These are phyloP conservation scores for Chaetomiaceae sp. DNA, from an alignment of 2,329 filamentous ascomycete species.

Conservation along the genomic window DNA sequence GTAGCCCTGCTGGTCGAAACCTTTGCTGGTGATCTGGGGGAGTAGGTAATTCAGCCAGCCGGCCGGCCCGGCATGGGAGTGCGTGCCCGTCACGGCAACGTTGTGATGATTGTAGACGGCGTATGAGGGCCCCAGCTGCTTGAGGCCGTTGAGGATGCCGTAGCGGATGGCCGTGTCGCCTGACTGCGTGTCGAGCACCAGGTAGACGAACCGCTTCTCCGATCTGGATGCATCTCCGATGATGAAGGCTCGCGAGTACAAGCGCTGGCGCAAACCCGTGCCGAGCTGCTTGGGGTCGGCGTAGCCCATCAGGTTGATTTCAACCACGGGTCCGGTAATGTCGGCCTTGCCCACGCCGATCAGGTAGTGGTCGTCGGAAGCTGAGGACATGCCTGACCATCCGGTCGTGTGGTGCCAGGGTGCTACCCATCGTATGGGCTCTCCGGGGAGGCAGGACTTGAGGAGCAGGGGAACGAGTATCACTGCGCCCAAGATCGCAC, in stretches of 20 bases:
- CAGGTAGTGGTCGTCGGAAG: slow-evolving; percentile 39
- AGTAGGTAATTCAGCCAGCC: slow-evolving; percentile 93
- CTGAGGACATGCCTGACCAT: not conserved
- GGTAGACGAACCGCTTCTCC: slow-evolving; percentile 72
- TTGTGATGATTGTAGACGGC: slow-evolving; percentile 71
- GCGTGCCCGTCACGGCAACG: slow-evolving; percentile 83
- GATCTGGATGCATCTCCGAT: slow-evolving; percentile 62
- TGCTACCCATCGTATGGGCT: not conserved
- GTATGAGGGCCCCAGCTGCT: slow-evolving; percentile 64
- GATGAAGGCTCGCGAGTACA: slow-evolving; percentile 88
- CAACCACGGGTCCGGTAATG: slow-evolving; percentile 70
- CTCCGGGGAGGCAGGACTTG: not conserved
- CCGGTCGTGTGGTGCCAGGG: not conserved
- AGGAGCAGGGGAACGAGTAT: not conserved
- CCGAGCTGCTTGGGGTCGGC: slow-evolving; percentile 79
- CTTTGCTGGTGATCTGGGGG: slow-evolving; percentile 81
- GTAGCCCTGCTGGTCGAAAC: slow-evolving; percentile 83
- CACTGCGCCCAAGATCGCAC: not conserved
- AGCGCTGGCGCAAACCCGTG: slow-evolving; percentile 75
- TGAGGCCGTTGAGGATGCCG: slow-evolving; percentile 74
- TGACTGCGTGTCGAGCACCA: slow-evolving; percentile 80
- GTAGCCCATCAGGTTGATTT: slow-evolving; percentile 89
- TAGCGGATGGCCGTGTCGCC: slow-evolving; percentile 84
- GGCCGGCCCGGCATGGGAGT: slow-evolving; percentile 85
- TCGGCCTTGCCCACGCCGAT: slow-evolving; percentile 53